Base-by-base conservation (phyloP, 2,329 filamentous ascomycete species). In the Cryphonectria nitschkei region DNA sequence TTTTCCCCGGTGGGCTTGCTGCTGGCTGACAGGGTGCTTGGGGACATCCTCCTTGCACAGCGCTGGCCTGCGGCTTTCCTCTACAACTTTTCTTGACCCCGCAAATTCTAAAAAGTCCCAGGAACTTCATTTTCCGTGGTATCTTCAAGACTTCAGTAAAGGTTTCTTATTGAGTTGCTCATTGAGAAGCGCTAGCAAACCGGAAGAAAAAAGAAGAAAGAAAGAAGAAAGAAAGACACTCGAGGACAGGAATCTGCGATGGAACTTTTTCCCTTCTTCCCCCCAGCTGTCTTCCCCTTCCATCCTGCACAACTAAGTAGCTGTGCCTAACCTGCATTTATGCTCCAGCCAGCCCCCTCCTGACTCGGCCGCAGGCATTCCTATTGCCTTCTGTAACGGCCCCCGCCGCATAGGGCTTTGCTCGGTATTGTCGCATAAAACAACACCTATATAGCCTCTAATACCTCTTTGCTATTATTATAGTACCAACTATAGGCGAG, bases 271-370 rank as follows among this genome's bases (percentile, higher is more conserved):
- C 7, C 8, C 9, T 39, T n/a, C 19, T 26, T 11, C 37, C 37
- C 37, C 37, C 9, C 1, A 2, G 37, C 8, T 39, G 37, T 11
- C 1, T 39, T 39, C 26, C 26, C 29, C 14, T 22, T 32, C 26
- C 54, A 58, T 13, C 26, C 54, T 32, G 54, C 54, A 32, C 54
- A 32, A 32, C 54, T 50, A n/a, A n/a, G 16, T 50, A 50, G 19
- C 54, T 54, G 26, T 58, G 54, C 54, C 54, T 32, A 32, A 29
- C n/a, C 52, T 9, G n/a, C n/a, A 56, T 13, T 29, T 56, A 26
- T 29, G 52, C 52, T 56, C 52, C 52, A 29, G 52, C 52, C 26
- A 58, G 54, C 14, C 54, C 54, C 54, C 54, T 58, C 54, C 54
- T 58, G 54, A 58, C 54, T 58, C 54, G 54, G 14, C 54, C 19